A percentile compares a stretch with the other conserved stretches of the same genome.
phyloP scores from a whole-genome alignment of 192 early-diverging fungal genomes.

The Podila minutissima region DNA sequence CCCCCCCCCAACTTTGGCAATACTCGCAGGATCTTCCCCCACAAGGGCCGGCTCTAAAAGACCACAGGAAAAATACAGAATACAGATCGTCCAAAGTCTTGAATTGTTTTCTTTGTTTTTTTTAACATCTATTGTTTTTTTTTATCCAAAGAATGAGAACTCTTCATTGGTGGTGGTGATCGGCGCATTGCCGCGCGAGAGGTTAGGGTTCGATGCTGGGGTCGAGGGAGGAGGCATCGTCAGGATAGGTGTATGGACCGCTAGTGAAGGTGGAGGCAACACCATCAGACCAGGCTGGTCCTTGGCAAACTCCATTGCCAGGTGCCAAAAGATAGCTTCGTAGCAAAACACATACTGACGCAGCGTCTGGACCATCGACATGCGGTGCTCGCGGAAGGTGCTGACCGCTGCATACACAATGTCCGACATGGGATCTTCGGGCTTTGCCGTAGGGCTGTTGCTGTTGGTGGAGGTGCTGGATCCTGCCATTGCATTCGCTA shows the following conservation, averaged over 20 bases:
- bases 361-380: conserved; percentile 86
- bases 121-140: neutral
- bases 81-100: neutral
- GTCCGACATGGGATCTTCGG: conserved; percentile 51
- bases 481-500: conserved; percentile 83
- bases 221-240: conserved; percentile 22
- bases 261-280: conserved; percentile 18
- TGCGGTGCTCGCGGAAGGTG: conserved; percentile 78
- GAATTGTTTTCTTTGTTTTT: neutral
- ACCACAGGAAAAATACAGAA: no score
- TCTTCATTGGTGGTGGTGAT: conserved; percentile 22
- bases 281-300: conserved; percentile 29
- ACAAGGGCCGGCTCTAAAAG: no score
- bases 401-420: conserved; percentile 69
- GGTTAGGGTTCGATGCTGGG: conserved; percentile 13
- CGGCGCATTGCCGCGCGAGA: conserved; percentile 24
- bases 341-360: conserved; percentile 88
- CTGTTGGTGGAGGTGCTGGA: conserved; percentile 71
- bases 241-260: conserved; percentile 39
- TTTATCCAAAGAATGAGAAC: conserved; percentile 42
- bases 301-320: conserved; percentile 30
- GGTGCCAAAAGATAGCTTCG: conserved; percentile 74
- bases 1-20: no score
- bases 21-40: no score
- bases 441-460: conserved; percentile 46